phyloP scores from a whole-genome alignment of 345 rosid genomes.

The Corchorus capsularis region DNA sequence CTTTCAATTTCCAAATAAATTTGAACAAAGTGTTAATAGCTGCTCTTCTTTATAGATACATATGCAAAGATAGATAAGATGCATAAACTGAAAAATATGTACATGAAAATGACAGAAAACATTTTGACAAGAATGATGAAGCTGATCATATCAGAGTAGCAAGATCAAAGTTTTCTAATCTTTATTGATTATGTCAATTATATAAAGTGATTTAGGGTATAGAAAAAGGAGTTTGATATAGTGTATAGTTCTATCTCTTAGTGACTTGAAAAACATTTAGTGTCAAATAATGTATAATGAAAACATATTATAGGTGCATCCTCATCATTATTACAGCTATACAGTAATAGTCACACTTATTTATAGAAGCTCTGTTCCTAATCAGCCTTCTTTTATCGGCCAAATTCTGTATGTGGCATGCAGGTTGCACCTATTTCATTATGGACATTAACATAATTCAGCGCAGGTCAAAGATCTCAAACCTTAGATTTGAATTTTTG shows the following conservation, averaged over 20 bases:
- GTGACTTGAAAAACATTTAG: background rate
- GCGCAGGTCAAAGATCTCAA: constrained; percentile 89
- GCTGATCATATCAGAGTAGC: background rate
- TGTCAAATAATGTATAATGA: too few relatives aligned
- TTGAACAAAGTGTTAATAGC: background rate
- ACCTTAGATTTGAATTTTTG: constrained; percentile 81
- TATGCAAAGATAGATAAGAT: background rate
- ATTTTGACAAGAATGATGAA: background rate
- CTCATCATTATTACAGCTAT: constrained; percentile 16
- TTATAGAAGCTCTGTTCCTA: constrained; percentile 1
- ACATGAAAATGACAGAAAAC: background rate
- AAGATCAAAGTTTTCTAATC: background rate
- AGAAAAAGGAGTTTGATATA: background rate
- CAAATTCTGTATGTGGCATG: background rate
- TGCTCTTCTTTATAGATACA: background rate
- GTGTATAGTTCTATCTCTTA: background rate
- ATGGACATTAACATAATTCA: constrained; percentile 26
- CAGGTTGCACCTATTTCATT: constrained; percentile 12
- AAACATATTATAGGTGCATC: constrained; percentile 6
- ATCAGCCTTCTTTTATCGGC: background rate
- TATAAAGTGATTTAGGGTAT: background rate
- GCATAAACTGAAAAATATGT: background rate
- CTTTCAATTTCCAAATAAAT: background rate
- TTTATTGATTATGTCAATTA: background rate
- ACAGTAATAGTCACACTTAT: constrained; percentile 10